Conservation (phyloP, 805 yeast species). For the Yarrowia keelungensis region DNA sequence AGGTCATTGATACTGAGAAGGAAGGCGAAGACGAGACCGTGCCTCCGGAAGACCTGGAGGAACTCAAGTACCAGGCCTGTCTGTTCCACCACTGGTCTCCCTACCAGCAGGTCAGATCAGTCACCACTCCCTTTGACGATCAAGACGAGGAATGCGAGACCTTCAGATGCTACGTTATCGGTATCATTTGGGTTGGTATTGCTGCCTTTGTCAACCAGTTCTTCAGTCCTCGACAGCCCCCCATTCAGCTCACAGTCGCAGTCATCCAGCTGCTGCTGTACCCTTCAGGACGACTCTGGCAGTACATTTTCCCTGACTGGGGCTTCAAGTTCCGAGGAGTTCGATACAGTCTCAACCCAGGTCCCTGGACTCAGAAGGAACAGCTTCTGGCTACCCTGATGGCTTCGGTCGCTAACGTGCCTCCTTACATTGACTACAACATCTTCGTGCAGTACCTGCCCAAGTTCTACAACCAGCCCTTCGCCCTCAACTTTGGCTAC, state of each 20-base stretch:
- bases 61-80: slow-evolving; percentile 52
- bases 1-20: background rate
- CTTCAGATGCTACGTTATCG: slow-evolving; percentile 59
- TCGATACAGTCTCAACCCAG: slow-evolving; percentile 60
- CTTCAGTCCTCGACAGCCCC: slow-evolving; percentile 61
- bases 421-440: slow-evolving; percentile 45
- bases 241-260: slow-evolving; percentile 56
- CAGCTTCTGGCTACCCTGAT: slow-evolving; percentile 65
- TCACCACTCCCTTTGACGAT: slow-evolving; percentile 57
- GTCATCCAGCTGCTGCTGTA: slow-evolving; percentile 64
- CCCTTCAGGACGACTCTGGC: slow-evolving; percentile 57
- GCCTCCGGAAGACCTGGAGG: slow-evolving; percentile 40
- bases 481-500: slow-evolving; percentile 56
- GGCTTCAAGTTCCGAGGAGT: slow-evolving; percentile 53
- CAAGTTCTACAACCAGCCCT: slow-evolving; percentile 46
- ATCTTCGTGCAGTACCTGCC: slow-evolving; percentile 47
- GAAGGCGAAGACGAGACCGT: slow-evolving; percentile 2
- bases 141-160: slow-evolving; percentile 57
- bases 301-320: slow-evolving; percentile 47
- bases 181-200: slow-evolving; percentile 60
- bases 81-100: slow-evolving; percentile 51
- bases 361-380: slow-evolving; percentile 70
- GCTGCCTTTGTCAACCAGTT: slow-evolving; percentile 58
- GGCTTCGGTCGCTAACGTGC: slow-evolving; percentile 54
- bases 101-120: slow-evolving; percentile 64